These are phyloP conservation scores for Claviceps fusiformis DNA, from an alignment of 2,329 filamentous ascomycete genomes.

Conservation along the genomic window DNA sequence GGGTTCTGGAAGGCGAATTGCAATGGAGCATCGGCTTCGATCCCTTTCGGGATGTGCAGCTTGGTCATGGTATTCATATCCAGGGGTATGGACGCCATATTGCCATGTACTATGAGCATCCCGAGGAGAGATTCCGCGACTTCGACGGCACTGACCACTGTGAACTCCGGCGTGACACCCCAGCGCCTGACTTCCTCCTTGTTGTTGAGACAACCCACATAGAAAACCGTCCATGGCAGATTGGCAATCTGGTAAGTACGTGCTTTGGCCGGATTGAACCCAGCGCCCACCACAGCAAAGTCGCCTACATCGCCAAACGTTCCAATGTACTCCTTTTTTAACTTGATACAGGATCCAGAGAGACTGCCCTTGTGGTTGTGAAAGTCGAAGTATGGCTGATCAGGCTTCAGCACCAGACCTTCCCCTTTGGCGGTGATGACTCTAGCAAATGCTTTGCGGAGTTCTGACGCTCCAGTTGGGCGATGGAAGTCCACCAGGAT, in stretches of 20 bases:
- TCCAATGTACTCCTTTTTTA: slow-evolving; percentile 75
- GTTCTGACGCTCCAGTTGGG: slow-evolving; percentile 32
- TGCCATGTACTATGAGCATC: slow-evolving; percentile 34
- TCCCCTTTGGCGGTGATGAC: slow-evolving; percentile 56
- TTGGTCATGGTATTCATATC: slow-evolving; percentile 26
- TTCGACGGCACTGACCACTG: slow-evolving; percentile 50
- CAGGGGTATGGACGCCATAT: slow-evolving; percentile 25
- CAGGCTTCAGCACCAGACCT: slow-evolving; percentile 69
- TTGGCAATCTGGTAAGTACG: slow-evolving; percentile 37
- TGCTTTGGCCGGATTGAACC: slow-evolving; percentile 52
- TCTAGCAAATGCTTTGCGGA: slow-evolving; percentile 53
- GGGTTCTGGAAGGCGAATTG: slow-evolving; percentile 52
- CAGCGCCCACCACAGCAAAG: slow-evolving; percentile 65
- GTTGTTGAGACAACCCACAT: slow-evolving; percentile 63
- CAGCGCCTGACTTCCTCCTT: slow-evolving; percentile 41
- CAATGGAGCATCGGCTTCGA: slow-evolving; percentile 28
- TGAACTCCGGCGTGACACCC: slow-evolving; percentile 43
- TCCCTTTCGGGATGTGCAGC: slow-evolving; percentile 32
- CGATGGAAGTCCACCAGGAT: slow-evolving; percentile 53
- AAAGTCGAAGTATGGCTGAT: slow-evolving; percentile 63
- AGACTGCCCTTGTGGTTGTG: slow-evolving; percentile 21
- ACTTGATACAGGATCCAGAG: slow-evolving; percentile 53
- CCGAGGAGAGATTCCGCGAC: slow-evolving; percentile 38
- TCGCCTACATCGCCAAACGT: slow-evolving; percentile 73
- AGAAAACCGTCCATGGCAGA: slow-evolving; percentile 67